These are phyloP conservation scores for Rhexocercosporidium sp. DNA, from an alignment of 2,329 filamentous ascomycete genomes.

Conservation along the genomic window DNA sequence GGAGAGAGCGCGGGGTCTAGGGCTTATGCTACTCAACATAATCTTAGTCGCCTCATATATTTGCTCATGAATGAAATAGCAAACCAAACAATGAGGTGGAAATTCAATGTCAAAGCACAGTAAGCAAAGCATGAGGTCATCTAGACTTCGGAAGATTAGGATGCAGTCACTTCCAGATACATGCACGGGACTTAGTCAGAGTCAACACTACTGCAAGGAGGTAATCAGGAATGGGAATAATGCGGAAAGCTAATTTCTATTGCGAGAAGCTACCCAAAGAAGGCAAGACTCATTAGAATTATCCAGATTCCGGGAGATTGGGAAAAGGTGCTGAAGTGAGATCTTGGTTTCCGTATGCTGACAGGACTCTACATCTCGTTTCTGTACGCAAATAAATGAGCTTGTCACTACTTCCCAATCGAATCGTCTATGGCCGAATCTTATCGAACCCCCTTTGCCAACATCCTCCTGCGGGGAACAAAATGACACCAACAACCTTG, in stretches of 20 bases:
- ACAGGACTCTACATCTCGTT: background rate
- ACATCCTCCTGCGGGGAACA: too few relatives aligned
- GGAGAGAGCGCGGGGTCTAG: too few relatives aligned
- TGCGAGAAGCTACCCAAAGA: background rate
- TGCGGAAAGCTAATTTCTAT: background rate
- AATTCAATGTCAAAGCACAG: background rate
- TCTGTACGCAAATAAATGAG: too few relatives aligned
- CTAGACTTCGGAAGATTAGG: background rate
- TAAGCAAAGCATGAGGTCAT: background rate
- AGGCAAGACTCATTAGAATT: background rate
- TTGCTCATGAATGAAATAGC: background rate
- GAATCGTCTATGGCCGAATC: too few relatives aligned
- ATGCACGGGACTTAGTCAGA: background rate
- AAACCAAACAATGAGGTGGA: background rate
- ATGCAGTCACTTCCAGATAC: background rate
- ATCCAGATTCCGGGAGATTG: background rate
- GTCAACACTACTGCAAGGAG: background rate
- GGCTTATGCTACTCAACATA: background rate
- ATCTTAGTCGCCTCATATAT: background rate
- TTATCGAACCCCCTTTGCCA: too few relatives aligned
- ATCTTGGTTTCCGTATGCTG: background rate
- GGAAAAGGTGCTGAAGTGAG: background rate
- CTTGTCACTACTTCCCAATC: too few relatives aligned
- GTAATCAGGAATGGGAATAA: background rate
- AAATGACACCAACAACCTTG: too few relatives aligned